Evolutionary conservation across 2,329 filamentous ascomycete genomes (phyloP).

Genomic region (Aspergillus eucalypticola): DNA sequence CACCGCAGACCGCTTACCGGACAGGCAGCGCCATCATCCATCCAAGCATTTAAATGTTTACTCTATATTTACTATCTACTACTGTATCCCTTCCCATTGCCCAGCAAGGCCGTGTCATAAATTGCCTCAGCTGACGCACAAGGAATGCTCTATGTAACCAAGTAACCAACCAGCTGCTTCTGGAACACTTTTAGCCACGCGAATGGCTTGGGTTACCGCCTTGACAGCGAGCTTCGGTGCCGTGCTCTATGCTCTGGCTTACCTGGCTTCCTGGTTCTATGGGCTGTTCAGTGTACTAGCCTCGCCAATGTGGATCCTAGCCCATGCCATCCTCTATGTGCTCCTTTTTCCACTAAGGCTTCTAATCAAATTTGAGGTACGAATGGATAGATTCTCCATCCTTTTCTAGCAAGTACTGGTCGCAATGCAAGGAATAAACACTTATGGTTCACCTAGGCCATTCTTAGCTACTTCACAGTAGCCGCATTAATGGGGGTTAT

Average conservation of each 20-base stretch:
- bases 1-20: background rate
- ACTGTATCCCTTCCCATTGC: background rate
- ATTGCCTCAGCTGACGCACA: background rate
- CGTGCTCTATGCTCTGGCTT: conserved; percentile 14
- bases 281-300: conserved; percentile 42
- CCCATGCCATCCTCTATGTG: conserved; percentile 42
- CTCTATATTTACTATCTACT: background rate
- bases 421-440: background rate
- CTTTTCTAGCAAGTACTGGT: background rate
- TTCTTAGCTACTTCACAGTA: conserved; percentile 61
- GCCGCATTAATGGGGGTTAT: conserved; percentile 68
- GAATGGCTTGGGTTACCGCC: conserved; percentile 17
- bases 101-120: background rate
- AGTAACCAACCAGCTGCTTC: background rate
- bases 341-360: conserved; percentile 53
- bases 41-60: background rate
- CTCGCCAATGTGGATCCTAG: conserved; percentile 53
- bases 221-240: conserved; percentile 11
- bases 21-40: background rate
- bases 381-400: conserved; percentile 10
- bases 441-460: conserved; percentile 32
- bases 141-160: background rate
- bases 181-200: background rate
- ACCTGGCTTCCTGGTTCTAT: conserved; percentile 23
- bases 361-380: conserved; percentile 59